Base-by-base conservation (phyloP, 805 yeast genomes). In the Yarrowia divulgata region DNA sequence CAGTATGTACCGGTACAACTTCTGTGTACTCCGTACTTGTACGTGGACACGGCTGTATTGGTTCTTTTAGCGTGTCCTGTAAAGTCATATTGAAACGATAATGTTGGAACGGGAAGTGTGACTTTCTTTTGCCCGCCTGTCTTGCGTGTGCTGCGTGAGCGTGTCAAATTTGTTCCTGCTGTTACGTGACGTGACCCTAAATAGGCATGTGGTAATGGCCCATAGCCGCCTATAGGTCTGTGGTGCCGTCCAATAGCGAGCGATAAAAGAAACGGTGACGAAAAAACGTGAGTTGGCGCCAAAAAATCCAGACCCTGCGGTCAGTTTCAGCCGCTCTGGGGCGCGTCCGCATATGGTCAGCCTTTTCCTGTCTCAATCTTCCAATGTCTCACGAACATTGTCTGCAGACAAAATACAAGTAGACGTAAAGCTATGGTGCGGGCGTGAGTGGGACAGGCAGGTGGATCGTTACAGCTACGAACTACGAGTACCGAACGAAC, bases 141-240 rank as follows among this genome's bases (percentile, higher is more conserved):
- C 23, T 29, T 45, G 6, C 29, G n/a, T 8, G 8, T 23, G 52
- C 52, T 48, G 35, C 34, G 18, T 48, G 19, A 16, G 54, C 39
- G 54, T 49, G 54, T 16, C 54, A 49, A 32, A 49, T 32, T 37
- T 16, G 32, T 13, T 18, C 35, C 29, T 29, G 34, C 29, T 48
- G 23, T n/a, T 48, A 23, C 52, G 52, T 48, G 52, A 48, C 52
- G 52, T 48, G 52, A 48, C 52, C 52, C 23, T 23, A 14, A 48
- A 48, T 10, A 13, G 35, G 35, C 35, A 48, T 16, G 13, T 29
- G 18, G 6, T 18, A 14, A 19, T 18, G 48, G 18, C 14, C 18
- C 9, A 42, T 42, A 16, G 45, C 10, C 16, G 18, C 7, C 40
- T 16, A n/a, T 40, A 23, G 29, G 29, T 23, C 29, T 23, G 29